phyloP scores from a whole-genome alignment of 768 basidiomycete species.

The Mycena metata region DNA sequence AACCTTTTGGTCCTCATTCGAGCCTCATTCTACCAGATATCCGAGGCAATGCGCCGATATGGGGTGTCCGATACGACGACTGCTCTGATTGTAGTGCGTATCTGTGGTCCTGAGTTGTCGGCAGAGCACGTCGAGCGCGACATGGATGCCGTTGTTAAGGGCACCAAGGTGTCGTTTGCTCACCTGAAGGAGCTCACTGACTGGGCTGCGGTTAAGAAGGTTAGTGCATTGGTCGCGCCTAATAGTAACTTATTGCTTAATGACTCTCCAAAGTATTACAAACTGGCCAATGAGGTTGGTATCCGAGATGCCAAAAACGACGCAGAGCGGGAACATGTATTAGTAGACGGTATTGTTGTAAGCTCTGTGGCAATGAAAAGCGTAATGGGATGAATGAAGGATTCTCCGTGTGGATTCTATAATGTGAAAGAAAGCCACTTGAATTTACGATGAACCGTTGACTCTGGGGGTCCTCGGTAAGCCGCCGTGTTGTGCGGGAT shows the following conservation, averaged over 20 bases:
- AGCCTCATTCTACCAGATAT: slow-evolving; percentile 67
- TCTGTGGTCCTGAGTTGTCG: slow-evolving; percentile 57
- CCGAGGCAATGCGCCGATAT: slow-evolving; percentile 88
- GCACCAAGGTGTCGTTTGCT: slow-evolving; percentile 63
- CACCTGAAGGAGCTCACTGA: slow-evolving; percentile 68
- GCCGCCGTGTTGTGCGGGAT: slow-evolving; percentile 32
- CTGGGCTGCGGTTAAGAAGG: slow-evolving; percentile 83
- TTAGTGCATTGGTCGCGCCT: slow-evolving; percentile 48
- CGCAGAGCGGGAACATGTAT: slow-evolving; percentile 49
- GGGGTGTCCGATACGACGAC: slow-evolving; percentile 80
- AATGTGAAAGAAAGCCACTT: neutral
- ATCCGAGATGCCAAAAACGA: slow-evolving; percentile 53
- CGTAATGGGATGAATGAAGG: slow-evolving; percentile 54
- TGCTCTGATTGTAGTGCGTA: slow-evolving; percentile 79
- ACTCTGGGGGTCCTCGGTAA: neutral
- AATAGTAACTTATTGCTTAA: neutral
- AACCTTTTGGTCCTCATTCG: neutral
- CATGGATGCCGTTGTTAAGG: slow-evolving; percentile 73
- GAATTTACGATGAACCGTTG: slow-evolving; percentile 1
- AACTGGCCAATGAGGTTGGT: slow-evolving; percentile 69
- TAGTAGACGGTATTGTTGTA: slow-evolving; percentile 77
- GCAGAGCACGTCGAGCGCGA: slow-evolving; percentile 58
- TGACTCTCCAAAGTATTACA: slow-evolving; percentile 69
- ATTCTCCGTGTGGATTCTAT: neutral
- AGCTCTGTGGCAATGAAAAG: slow-evolving; percentile 88